phyloP scores from a whole-genome alignment of 306 rosid species.

The Clitoria ternatea region DNA sequence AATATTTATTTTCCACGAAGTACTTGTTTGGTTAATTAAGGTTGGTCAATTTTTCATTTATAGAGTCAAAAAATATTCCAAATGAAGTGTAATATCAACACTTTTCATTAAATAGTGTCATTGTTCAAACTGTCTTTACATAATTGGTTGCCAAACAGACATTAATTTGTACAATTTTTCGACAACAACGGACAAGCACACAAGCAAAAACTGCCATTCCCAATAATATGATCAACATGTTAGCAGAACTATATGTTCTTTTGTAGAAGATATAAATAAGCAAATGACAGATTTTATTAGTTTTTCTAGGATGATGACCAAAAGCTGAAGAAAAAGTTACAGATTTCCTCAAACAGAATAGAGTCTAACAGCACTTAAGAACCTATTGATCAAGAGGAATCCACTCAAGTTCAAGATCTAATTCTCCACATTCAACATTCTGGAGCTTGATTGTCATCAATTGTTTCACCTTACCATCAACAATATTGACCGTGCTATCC shows the following conservation, averaged over 20 bases:
- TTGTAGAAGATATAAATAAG: too few species aligned
- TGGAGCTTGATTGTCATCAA: slow-evolving; percentile 72
- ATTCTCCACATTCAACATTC: slow-evolving; percentile 88
- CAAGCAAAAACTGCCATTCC: too few species aligned
- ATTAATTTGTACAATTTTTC: too few species aligned
- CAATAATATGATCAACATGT: background rate
- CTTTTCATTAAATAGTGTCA: too few species aligned
- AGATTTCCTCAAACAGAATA: slow-evolving; percentile 30
- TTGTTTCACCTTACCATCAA: slow-evolving; percentile 75
- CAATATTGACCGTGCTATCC: slow-evolving; percentile 77
- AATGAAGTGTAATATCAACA: too few species aligned
- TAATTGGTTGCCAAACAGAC: too few species aligned
- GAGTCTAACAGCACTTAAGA: slow-evolving; percentile 15
- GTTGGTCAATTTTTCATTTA: too few species aligned
- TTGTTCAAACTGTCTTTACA: too few species aligned
- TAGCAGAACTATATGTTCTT: background rate
- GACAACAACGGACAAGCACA: too few species aligned
- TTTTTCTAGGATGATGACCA: slow-evolving; percentile 21
- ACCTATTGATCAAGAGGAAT: slow-evolving; percentile 86
- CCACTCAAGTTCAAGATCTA: slow-evolving; percentile 89
- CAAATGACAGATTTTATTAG: slow-evolving; percentile 20
- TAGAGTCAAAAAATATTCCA: too few species aligned
- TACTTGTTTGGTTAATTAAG: too few species aligned
- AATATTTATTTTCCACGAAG: background rate
- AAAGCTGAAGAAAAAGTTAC: slow-evolving; percentile 21